Conservation (phyloP, 495 filamentous ascomycete genomes). For the Podospora appendiculata region DNA sequence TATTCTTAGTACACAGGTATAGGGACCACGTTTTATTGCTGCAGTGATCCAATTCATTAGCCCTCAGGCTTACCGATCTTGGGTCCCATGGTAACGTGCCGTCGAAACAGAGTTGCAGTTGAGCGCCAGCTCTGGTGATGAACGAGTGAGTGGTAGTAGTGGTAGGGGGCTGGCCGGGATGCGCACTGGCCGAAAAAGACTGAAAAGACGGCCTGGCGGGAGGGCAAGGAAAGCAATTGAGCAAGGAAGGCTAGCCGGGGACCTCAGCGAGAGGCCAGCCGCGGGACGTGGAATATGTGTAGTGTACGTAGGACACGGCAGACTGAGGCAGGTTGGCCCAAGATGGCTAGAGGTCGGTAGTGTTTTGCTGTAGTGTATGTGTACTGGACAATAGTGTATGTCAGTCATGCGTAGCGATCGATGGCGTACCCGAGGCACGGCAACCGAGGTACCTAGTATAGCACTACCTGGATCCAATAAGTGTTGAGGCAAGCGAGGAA, state of each 20-base stretch:
- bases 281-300: too few relatives aligned
- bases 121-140: slow-evolving; percentile 23
- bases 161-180: slow-evolving; percentile 10
- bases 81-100: slow-evolving; percentile 32
- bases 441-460: too few relatives aligned
- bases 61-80: slow-evolving; percentile 30
- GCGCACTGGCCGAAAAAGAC: slow-evolving; percentile 6
- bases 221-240: background rate
- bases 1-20: slow-evolving; percentile 35
- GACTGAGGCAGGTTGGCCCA: too few relatives aligned
- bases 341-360: too few relatives aligned
- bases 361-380: too few relatives aligned
- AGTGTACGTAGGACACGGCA: too few relatives aligned
- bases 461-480: too few relatives aligned
- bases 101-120: slow-evolving; percentile 30
- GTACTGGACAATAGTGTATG: too few relatives aligned
- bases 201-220: background rate
- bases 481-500: too few relatives aligned
- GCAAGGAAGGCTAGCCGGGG: background rate
- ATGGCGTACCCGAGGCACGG: too few relatives aligned
- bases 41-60: slow-evolving; percentile 31
- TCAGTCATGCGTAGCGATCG: too few relatives aligned
- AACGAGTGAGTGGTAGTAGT: slow-evolving; percentile 6
- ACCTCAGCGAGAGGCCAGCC: background rate
- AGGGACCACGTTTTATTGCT: slow-evolving; percentile 29